phyloP scores from a whole-genome alignment of 2,329 filamentous ascomycete species.

The Pseudonectria foliicola region DNA sequence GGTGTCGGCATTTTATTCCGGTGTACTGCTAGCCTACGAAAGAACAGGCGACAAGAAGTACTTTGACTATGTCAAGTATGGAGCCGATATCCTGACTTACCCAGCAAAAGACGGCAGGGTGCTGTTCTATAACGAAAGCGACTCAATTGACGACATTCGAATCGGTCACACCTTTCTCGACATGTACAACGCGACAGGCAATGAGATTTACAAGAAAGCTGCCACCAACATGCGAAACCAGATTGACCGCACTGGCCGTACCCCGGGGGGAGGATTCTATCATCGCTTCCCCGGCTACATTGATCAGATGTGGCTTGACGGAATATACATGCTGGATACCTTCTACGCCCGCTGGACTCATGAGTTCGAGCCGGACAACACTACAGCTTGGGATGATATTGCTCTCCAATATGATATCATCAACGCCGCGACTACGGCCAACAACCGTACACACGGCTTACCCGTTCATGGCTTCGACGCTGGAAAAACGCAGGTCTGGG shows the following conservation, averaged over 20 bases:
- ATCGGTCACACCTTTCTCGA: slow-evolving; percentile 12
- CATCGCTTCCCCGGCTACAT: slow-evolving; percentile 18
- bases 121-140: slow-evolving; percentile 11
- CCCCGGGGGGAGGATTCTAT: slow-evolving; percentile 12
- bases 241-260: slow-evolving; percentile 11
- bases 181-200: slow-evolving; percentile 9
- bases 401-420: slow-evolving; percentile 12
- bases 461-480: slow-evolving; percentile 11
- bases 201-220: slow-evolving; percentile 11
- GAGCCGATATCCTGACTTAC: slow-evolving; percentile 15
- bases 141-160: slow-evolving; percentile 13
- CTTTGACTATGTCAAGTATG: slow-evolving; percentile 18
- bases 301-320: slow-evolving; percentile 16
- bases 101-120: slow-evolving; percentile 15
- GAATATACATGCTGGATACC: slow-evolving; percentile 14
- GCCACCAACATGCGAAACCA: slow-evolving; percentile 8
- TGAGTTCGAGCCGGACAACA: slow-evolving; percentile 12
- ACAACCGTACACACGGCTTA: slow-evolving; percentile 7
- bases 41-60: slow-evolving; percentile 16
- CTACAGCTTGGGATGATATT: slow-evolving; percentile 14
- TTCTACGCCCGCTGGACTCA: slow-evolving; percentile 15
- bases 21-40: slow-evolving; percentile 11
- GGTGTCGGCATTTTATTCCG: slow-evolving; percentile 12
- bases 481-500: slow-evolving; percentile 13
- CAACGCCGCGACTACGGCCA: slow-evolving; percentile 3